These are phyloP conservation scores for Xeromyces bisporus DNA, from an alignment of 495 filamentous ascomycete genomes.

Conservation along the genomic window DNA sequence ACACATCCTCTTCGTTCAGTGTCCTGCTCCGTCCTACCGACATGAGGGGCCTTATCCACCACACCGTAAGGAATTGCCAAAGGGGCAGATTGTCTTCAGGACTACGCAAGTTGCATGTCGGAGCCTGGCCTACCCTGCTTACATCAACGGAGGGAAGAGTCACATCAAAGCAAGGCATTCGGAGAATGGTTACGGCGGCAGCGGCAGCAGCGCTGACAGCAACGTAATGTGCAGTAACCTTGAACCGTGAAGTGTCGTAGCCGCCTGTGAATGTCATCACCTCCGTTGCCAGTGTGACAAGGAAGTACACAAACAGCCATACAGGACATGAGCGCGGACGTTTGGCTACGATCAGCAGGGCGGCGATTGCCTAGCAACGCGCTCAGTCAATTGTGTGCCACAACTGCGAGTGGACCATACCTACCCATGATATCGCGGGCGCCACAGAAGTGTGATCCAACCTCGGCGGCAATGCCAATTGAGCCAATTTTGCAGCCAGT, in stretches of 20 bases:
- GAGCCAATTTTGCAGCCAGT: constrained; percentile 21
- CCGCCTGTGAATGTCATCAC: constrained; percentile 18
- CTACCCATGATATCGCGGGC: constrained; percentile 25
- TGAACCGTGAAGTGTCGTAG: constrained; percentile 7
- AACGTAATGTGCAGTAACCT: constrained; percentile 22
- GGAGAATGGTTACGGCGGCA: constrained; percentile 27
- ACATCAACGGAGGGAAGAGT: constrained; percentile 42
- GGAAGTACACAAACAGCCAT: constrained; percentile 17
- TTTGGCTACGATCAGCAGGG: constrained; percentile 28
- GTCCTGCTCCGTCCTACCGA: constrained; percentile 39
- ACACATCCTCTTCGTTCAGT: constrained; percentile 63
- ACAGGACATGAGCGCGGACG: constrained; percentile 30
- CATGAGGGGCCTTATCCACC: constrained; percentile 67
- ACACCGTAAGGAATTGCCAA: constrained; percentile 71
- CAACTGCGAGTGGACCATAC: constrained; percentile 3
- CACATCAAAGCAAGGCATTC: constrained; percentile 57
- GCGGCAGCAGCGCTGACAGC: constrained; percentile 24
- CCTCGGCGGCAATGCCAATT: constrained; percentile 18
- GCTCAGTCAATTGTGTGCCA: constrained; percentile 1
- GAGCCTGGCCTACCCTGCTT: constrained; percentile 35
- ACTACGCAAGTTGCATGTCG: constrained; percentile 45
- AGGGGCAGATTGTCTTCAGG: constrained; percentile 68
- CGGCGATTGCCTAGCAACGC: constrained; percentile 18
- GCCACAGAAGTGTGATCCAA: constrained; percentile 6
- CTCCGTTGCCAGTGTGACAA: constrained; percentile 21